Percentiles rank a stretch among this genome's conserved stretches.
These are phyloP conservation scores for Oryza glumipatula DNA, from an alignment of 176 grass and related monocot species.

Conservation along the genomic window DNA sequence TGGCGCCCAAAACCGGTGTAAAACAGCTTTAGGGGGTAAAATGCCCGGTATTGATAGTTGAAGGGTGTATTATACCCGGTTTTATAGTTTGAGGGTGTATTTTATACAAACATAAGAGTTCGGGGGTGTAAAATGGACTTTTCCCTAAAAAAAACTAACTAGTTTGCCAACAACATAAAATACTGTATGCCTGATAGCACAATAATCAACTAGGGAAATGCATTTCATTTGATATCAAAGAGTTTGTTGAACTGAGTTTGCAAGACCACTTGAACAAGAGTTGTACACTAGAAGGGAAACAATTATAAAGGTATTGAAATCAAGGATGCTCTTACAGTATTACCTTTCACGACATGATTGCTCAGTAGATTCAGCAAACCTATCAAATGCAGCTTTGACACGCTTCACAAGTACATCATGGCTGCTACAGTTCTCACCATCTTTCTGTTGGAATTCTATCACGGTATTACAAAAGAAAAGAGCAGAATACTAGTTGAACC, in stretches of 20 bases:
- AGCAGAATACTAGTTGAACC: conserved; percentile 12
- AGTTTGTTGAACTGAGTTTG: conserved; percentile 24
- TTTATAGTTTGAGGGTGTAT: too few relatives aligned
- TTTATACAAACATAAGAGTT: too few relatives aligned
- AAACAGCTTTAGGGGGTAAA: too few relatives aligned
- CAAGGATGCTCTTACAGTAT: conserved; percentile 2
- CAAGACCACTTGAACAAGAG: conserved; percentile 33
- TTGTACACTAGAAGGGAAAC: conserved; percentile 2
- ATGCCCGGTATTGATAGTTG: too few relatives aligned
- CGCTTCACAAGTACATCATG: conserved; percentile 87
- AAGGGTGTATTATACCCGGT: too few relatives aligned
- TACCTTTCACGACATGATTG: conserved; percentile 78
- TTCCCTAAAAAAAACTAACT: background rate
- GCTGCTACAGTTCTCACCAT: conserved; percentile 73
- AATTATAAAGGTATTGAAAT: conserved; percentile 35
- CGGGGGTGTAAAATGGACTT: too few relatives aligned
- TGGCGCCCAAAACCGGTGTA: too few relatives aligned
- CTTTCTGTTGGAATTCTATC: conserved; percentile 71
- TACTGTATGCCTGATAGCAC: conserved; percentile 11
- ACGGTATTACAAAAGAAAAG: conserved; percentile 36
- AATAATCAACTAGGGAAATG: background rate
- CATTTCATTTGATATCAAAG: conserved; percentile 1
- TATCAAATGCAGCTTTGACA: conserved; percentile 68
- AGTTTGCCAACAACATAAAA: background rate
- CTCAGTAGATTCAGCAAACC: conserved; percentile 89